Base-by-base conservation (phyloP, 306 rosid species). In the Prunus mume region DNA sequence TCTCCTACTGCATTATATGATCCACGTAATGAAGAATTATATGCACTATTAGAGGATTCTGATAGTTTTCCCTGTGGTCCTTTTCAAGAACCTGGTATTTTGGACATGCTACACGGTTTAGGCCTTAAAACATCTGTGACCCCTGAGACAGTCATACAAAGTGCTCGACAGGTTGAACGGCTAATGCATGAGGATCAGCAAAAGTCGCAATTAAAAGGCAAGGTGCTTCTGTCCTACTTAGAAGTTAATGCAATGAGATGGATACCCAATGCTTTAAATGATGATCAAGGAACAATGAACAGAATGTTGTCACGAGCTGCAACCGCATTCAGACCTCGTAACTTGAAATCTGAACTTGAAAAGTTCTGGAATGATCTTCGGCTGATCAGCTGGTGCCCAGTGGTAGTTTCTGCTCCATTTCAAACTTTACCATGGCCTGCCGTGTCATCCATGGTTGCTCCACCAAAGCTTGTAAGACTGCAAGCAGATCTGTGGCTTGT, bases 241-340 rank as follows among this genome's bases (percentile, higher is more conserved):
- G 98, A 94, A 89, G 91, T 86, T 73, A 94, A 94, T 89, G 96
- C 97, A 70, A 81, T 88, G 79, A 94, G 90, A 87, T 94, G 98
- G 98, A 85, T 94, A 49, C 90, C 90, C 68, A 83, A 84, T 90
- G 90, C 85, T 38, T 71, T 82, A 69, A 77, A 77, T 81, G 96
- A 85, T 56, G 86, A 90, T 74, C 90, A 84, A 74, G 82, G 90
- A 78, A 86, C 86, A 83, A 90, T 94, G 82, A 89, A 85, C 87
- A 84, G 89, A 83, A 85, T 94, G 74, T 85, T 94, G 30, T 90
- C 95, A 72, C 89, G 79, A 73, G 97, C 97, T 63, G 91, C 92
- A 71, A 87, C 75, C 71, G 88, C 91, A 56, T 89, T 94, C 79
- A 83, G 86, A 80, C 88, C 91, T 50, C 80, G 82, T 68, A 86